Conservation (phyloP, 257 asterid genomes). For the Asclepias syriaca region DNA sequence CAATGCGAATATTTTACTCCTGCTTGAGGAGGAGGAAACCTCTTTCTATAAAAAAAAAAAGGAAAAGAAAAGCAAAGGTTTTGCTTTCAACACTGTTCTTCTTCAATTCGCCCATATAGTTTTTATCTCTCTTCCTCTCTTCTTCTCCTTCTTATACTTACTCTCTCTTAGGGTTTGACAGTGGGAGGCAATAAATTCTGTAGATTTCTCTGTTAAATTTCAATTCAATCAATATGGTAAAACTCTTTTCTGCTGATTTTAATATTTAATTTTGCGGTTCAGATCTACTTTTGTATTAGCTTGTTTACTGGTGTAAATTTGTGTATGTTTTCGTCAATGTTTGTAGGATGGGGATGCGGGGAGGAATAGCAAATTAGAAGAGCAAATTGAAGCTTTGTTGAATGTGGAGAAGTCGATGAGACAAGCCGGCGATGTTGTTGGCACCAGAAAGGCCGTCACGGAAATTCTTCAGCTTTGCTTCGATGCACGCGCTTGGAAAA, state of each 20-base stretch:
- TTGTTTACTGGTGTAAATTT: slow-evolving; percentile 25
- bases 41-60: not conserved
- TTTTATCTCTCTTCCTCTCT: too few species aligned
- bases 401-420: slow-evolving; percentile 97
- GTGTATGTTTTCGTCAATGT: not conserved
- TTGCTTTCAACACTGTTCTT: not conserved
- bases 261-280: not conserved
- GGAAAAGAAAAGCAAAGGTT: not conserved
- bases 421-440: slow-evolving; percentile 82
- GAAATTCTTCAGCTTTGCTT: slow-evolving; percentile 86
- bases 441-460: slow-evolving; percentile 72
- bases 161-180: slow-evolving; percentile 19
- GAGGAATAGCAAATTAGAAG: slow-evolving; percentile 45
- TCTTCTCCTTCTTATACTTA: not conserved
- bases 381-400: slow-evolving; percentile 61
- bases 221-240: slow-evolving; percentile 18
- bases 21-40: slow-evolving; percentile 1
- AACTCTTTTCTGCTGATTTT: not conserved
- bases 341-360: slow-evolving; percentile 59
- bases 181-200: slow-evolving; percentile 13
- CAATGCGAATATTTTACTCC: not conserved
- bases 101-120: not conserved
- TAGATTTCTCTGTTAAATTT: slow-evolving; percentile 5
- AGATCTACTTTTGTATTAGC: slow-evolving; percentile 11
- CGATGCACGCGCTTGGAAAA: slow-evolving; percentile 86